These are phyloP conservation scores for Cyclocybe aegerita DNA, from an alignment of 768 basidiomycete species.

Conservation along the genomic window DNA sequence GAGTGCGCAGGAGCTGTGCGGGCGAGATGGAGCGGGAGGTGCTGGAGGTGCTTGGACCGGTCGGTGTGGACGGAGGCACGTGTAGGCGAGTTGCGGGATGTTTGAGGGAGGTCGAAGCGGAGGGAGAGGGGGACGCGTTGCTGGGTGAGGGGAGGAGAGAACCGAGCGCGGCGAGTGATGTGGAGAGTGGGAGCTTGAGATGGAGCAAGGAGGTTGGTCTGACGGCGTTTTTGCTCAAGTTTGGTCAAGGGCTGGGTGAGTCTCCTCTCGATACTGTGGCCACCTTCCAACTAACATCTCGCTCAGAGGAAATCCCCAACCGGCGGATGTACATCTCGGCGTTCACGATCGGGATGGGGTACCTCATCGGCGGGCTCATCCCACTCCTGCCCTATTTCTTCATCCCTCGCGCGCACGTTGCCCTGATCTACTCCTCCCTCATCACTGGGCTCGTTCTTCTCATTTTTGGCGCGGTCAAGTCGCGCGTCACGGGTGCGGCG, in stretches of 20 bases:
- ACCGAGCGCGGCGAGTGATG: constrained; percentile 34
- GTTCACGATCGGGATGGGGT: constrained; percentile 92
- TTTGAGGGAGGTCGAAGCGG: constrained; percentile 66
- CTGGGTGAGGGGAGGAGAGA: constrained; percentile 6
- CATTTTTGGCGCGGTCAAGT: constrained; percentile 89
- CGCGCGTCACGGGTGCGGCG: constrained; percentile 84
- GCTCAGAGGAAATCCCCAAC: constrained; percentile 83
- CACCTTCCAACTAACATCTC: background rate
- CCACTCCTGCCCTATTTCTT: constrained; percentile 94
- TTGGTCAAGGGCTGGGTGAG: constrained; percentile 89
- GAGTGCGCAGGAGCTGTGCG: constrained; percentile 86
- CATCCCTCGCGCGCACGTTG: constrained; percentile 63
- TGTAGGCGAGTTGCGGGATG: constrained; percentile 77
- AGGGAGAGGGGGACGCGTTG: constrained; percentile 23
- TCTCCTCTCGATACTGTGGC: constrained; percentile 6
- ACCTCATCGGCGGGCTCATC: constrained; percentile 90
- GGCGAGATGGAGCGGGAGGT: constrained; percentile 98
- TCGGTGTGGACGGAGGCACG: constrained; percentile 85
- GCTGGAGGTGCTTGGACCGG: constrained; percentile 78
- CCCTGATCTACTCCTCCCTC: constrained; percentile 72
- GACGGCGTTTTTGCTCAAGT: constrained; percentile 92
- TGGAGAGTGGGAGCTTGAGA: constrained; percentile 55
- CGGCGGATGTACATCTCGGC: constrained; percentile 86
- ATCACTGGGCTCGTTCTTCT: constrained; percentile 86
- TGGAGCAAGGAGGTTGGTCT: constrained; percentile 84